Percentiles rank a stretch among this genome's conserved stretches.
Evolutionary conservation across 345 rosid species (phyloP).

Genomic region (Atalantia buxifolia): DNA sequence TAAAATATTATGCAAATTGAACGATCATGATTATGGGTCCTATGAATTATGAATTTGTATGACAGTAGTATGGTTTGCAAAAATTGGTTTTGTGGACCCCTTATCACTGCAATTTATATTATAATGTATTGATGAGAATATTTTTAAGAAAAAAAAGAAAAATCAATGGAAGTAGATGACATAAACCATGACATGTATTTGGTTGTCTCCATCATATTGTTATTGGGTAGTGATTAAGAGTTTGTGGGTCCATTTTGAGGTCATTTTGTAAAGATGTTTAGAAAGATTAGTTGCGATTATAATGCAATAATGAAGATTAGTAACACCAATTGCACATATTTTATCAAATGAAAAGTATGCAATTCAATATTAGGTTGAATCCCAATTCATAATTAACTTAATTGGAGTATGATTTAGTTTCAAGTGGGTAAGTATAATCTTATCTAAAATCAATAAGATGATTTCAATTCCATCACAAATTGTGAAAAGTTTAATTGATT

Average conservation of each 20-base stretch:
- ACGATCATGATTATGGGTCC: conserved; percentile 3
- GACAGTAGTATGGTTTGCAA: background rate
- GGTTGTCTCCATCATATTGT: conserved; percentile 6
- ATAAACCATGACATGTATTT: conserved; percentile 8
- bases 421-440: background rate
- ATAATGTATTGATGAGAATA: background rate
- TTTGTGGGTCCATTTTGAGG: conserved; percentile 13
- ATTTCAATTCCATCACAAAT: background rate
- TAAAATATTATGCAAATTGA: conserved; percentile 1
- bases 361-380: background rate
- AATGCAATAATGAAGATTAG: background rate
- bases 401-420: background rate
- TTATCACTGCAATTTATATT: background rate
- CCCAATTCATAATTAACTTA: background rate
- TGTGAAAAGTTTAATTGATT: too few relatives aligned
- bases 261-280: background rate
- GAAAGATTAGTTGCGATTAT: background rate
- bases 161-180: too few relatives aligned
- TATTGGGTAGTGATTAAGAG: conserved; percentile 11
- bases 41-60: conserved; percentile 6
- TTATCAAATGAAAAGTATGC: background rate
- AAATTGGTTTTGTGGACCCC: conserved; percentile 18
- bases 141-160: background rate
- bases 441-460: too few relatives aligned
- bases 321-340: background rate